Evolutionary conservation across 805 yeast species (phyloP).

Genomic region (Saturnispora galanensis): DNA sequence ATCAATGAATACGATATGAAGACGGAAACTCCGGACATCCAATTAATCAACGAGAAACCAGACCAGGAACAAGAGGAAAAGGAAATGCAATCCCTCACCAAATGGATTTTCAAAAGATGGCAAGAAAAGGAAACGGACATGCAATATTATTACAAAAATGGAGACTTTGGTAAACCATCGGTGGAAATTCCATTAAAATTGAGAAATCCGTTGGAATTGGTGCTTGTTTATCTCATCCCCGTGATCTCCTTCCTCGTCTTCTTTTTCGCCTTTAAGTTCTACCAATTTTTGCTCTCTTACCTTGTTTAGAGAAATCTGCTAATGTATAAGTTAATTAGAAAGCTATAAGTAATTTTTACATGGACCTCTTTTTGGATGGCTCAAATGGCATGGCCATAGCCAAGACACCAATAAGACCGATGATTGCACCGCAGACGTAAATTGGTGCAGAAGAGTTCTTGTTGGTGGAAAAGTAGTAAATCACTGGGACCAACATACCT

Average conservation of each 20-base stretch:
- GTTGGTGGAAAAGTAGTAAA: constrained; percentile 38
- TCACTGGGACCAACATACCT: constrained; percentile 51
- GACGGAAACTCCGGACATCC: constrained; percentile 20
- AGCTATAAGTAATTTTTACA: constrained; percentile 11
- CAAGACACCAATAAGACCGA: constrained; percentile 38
- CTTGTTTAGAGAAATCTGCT: neutral
- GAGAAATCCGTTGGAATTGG: constrained; percentile 8
- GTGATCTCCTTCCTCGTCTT: constrained; percentile 5
- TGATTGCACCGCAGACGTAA: constrained; percentile 50
- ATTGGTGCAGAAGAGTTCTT: constrained; percentile 49
- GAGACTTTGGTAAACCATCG: constrained; percentile 34
- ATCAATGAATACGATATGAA: constrained; percentile 45
- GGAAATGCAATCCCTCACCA: constrained; percentile 42
- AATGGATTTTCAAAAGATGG: constrained; percentile 75
- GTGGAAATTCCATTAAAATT: constrained; percentile 17
- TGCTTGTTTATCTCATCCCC: constrained; percentile 22
- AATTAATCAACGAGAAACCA: constrained; percentile 30
- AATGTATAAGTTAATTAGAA: neutral
- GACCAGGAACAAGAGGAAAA: constrained; percentile 31
- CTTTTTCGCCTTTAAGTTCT: constrained; percentile 6
- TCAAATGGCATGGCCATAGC: constrained; percentile 41
- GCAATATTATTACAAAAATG: constrained; percentile 48
- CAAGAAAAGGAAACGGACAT: constrained; percentile 63
- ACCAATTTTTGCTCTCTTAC: neutral
- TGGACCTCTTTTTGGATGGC: constrained; percentile 32